A percentile compares a stretch with the other conserved stretches of the same genome.
Conservation (phyloP, 2,329 filamentous ascomycete species). For the Emergomyces pasteurianus region DNA sequence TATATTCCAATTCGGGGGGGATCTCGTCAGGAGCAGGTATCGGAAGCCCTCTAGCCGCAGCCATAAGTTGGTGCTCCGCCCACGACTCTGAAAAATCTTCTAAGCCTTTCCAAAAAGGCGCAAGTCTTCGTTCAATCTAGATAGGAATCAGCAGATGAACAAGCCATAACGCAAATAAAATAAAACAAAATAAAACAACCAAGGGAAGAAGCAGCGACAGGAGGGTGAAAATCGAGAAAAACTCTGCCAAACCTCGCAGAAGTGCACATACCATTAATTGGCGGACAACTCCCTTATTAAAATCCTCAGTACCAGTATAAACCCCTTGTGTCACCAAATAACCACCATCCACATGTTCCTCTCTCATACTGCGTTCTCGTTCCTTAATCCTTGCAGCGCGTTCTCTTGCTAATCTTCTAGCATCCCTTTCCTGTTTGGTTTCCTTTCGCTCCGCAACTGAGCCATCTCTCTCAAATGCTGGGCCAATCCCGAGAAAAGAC, state of each 20-base stretch:
- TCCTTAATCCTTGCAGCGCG: slow-evolving; percentile 64
- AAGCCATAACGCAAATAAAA: background rate
- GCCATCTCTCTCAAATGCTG: slow-evolving; percentile 37
- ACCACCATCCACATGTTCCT: slow-evolving; percentile 89
- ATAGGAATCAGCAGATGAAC: slow-evolving; percentile 8
- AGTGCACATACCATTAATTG: slow-evolving; percentile 64
- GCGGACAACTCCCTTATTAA: slow-evolving; percentile 74
- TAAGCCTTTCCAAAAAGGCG: slow-evolving; percentile 90
- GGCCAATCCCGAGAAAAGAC: slow-evolving; percentile 45
- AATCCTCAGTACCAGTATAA: slow-evolving; percentile 87
- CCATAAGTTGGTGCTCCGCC: slow-evolving; percentile 92
- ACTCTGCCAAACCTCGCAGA: background rate
- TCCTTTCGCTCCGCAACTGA: slow-evolving; percentile 57
- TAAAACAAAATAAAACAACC: background rate
- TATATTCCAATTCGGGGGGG: slow-evolving; percentile 52
- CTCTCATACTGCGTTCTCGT: slow-evolving; percentile 75
- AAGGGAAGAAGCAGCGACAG: background rate
- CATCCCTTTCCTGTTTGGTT: slow-evolving; percentile 84
- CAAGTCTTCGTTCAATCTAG: slow-evolving; percentile 86
- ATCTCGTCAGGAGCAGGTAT: slow-evolving; percentile 77
- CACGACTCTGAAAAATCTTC: slow-evolving; percentile 80
- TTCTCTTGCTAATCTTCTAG: slow-evolving; percentile 72
- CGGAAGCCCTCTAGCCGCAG: slow-evolving; percentile 70
- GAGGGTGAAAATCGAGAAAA: too few species aligned
- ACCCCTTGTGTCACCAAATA: slow-evolving; percentile 89